Conservation (phyloP, 352 stramenopile genomes). For the Phytophthora syringae region DNA sequence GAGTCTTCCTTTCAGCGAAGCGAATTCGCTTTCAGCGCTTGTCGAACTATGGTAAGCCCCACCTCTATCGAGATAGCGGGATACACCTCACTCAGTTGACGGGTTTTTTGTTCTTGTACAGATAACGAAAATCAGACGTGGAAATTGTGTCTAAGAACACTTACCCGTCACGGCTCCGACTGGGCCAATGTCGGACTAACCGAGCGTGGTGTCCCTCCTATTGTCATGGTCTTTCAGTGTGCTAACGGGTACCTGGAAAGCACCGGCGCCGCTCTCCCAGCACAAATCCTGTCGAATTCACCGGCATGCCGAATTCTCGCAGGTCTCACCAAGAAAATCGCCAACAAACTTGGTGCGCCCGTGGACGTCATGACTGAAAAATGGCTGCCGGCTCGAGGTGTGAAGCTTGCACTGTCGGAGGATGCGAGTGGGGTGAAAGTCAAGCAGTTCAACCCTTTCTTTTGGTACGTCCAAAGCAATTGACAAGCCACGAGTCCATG, state of each 20-base stretch:
- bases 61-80: neutral
- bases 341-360: slow-evolving; percentile 78
- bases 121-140: slow-evolving; percentile 60
- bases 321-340: slow-evolving; percentile 85
- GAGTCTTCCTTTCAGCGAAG: slow-evolving; percentile 64
- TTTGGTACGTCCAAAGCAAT: slow-evolving; percentile 48
- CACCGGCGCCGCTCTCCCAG: slow-evolving; percentile 43
- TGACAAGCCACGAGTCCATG: neutral
- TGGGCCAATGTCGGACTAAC: slow-evolving; percentile 71
- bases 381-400: slow-evolving; percentile 60
- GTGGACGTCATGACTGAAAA: slow-evolving; percentile 88
- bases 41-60: slow-evolving; percentile 68
- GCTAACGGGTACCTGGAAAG: slow-evolving; percentile 56
- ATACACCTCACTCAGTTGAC: neutral
- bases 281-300: slow-evolving; percentile 73
- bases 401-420: slow-evolving; percentile 28
- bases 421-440: slow-evolving; percentile 15
- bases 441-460: slow-evolving; percentile 78
- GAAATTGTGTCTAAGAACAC: slow-evolving; percentile 73
- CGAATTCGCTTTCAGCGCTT: slow-evolving; percentile 74
- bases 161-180: slow-evolving; percentile 76
- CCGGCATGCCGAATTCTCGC: slow-evolving; percentile 75
- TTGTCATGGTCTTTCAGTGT: slow-evolving; percentile 70
- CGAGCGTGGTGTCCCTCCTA: slow-evolving; percentile 69
- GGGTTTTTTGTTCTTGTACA: slow-evolving; percentile 20